These are phyloP conservation scores for Nemania sp. DNA, from an alignment of 2,329 filamentous ascomycete species.

Conservation along the genomic window DNA sequence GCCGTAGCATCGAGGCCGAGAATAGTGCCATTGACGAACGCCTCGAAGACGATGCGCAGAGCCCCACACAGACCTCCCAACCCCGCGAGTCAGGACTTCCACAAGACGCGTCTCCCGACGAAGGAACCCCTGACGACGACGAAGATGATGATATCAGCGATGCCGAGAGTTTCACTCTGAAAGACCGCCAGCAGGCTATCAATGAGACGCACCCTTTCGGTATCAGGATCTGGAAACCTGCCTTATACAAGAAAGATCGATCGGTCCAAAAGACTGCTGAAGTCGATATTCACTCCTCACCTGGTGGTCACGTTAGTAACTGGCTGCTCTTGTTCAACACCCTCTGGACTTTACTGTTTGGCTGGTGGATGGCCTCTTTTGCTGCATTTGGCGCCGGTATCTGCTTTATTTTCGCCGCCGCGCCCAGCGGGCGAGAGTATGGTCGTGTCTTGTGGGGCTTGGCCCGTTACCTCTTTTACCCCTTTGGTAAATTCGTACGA, in stretches of 20 bases:
- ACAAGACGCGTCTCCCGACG: conserved; percentile 27
- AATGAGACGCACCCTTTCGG: conserved; percentile 99
- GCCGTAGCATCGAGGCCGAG: conserved; percentile 36
- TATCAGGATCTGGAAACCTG: conserved; percentile 98
- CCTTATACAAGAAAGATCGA: conserved; percentile 94
- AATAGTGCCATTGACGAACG: conserved; percentile 40
- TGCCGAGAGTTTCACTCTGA: conserved; percentile 95
- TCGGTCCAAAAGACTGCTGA: conserved; percentile 97
- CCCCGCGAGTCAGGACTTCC: conserved; percentile 45
- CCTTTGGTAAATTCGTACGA: conserved; percentile 94
- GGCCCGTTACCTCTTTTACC: conserved; percentile 86
- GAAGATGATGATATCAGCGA: conserved; percentile 76
- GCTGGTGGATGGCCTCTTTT: conserved; percentile 90
- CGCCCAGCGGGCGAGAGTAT: conserved; percentile 81
- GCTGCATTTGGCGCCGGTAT: conserved; percentile 73
- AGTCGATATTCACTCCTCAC: conserved; percentile 93
- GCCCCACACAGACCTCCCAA: conserved; percentile 28
- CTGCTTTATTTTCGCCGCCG: conserved; percentile 79
- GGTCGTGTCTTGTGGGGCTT: conserved; percentile 83
- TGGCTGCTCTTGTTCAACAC: conserved; percentile 89
- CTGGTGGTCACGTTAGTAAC: conserved; percentile 80
- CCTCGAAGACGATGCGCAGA: conserved; percentile 39
- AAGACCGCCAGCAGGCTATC: conserved; percentile 95
- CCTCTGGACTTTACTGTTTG: conserved; percentile 87
- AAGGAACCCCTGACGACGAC: conserved; percentile 49